Conservation (phyloP, 2,329 filamentous ascomycete species). For the Leptoxyphium fumago region DNA sequence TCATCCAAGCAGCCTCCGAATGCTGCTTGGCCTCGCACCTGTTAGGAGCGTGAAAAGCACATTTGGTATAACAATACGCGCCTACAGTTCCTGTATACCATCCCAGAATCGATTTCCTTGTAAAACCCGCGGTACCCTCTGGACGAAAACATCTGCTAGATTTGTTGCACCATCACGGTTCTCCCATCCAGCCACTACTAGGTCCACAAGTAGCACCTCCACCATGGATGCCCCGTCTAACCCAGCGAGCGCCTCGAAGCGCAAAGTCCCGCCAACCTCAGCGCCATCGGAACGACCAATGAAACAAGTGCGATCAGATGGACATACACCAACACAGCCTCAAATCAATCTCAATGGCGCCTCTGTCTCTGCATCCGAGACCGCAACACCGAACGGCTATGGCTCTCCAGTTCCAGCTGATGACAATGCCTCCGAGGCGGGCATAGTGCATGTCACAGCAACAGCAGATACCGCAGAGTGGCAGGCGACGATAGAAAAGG, state of each 20-base stretch:
- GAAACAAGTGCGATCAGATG: conserved; percentile 19
- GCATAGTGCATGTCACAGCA: conserved; percentile 32
- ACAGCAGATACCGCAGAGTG: conserved; percentile 63
- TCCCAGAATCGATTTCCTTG: not conserved
- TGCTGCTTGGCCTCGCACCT: not conserved
- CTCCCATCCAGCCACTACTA: not conserved
- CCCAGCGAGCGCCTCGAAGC: conserved; percentile 11
- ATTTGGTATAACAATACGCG: not conserved
- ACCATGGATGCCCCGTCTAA: not conserved
- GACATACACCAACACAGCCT: conserved; percentile 8
- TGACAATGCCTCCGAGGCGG: conserved; percentile 22
- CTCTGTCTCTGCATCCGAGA: conserved; percentile 12
- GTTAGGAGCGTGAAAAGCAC: not conserved
- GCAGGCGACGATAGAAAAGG: conserved; percentile 88
- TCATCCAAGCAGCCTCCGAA: not conserved
- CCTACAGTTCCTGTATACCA: not conserved
- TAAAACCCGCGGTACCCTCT: no score
- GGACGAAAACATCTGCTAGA: no score
- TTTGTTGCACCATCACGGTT: not conserved
- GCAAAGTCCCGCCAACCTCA: conserved; percentile 21
- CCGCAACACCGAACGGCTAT: conserved; percentile 21
- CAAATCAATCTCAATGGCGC: conserved; percentile 13
- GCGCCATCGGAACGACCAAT: conserved; percentile 17
- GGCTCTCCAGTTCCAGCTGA: conserved; percentile 25
- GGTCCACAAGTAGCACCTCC: not conserved